A percentile compares a stretch with the other conserved stretches of the same genome.
phyloP scores from a whole-genome alignment of 805 yeast genomes.

The Yarrowia phangngaensis region DNA sequence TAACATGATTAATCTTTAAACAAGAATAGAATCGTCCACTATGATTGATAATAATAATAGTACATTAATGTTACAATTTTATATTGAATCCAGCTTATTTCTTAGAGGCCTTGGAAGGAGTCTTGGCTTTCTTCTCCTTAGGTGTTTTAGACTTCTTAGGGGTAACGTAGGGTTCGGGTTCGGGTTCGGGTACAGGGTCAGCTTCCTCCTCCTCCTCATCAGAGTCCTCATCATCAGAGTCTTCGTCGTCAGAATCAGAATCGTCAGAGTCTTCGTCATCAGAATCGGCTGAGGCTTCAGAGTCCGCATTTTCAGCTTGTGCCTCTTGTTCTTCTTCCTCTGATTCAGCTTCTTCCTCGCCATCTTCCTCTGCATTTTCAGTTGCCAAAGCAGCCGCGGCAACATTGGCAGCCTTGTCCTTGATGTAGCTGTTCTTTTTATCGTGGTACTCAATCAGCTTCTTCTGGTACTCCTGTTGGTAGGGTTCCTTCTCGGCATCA shows the following conservation, averaged over 20 bases:
- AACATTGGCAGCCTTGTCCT: conserved; percentile 35
- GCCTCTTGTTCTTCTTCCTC: conserved; percentile 47
- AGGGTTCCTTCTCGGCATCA: conserved; percentile 64
- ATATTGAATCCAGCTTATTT: neutral
- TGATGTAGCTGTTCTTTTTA: conserved; percentile 46
- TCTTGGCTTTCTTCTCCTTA: conserved; percentile 5
- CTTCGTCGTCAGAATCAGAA: too few relatives aligned
- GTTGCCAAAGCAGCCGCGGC: conserved; percentile 29
- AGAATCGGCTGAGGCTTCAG: too few relatives aligned
- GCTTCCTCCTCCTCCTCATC: too few relatives aligned
- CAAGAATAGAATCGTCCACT: neutral
- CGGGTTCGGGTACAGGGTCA: conserved; percentile 18
- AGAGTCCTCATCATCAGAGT: conserved; percentile 1
- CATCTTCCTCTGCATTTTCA: conserved; percentile 38
- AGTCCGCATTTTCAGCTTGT: too few relatives aligned
- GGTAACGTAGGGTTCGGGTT: neutral
- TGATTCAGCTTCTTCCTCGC: conserved; percentile 48
- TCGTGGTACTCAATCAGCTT: conserved; percentile 47
- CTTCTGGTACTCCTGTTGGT: conserved; percentile 54
- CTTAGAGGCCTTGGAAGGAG: conserved; percentile 7
- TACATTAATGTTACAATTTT: conserved; percentile 17
- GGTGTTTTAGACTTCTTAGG: conserved; percentile 16
- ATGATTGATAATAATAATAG: conserved; percentile 8
- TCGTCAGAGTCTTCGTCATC: neutral
- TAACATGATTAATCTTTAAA: neutral